Percentiles rank a stretch among this genome's conserved stretches.
Conservation (phyloP, 768 basidiomycete genomes). For the Sporobolomyces pararoseus region DNA sequence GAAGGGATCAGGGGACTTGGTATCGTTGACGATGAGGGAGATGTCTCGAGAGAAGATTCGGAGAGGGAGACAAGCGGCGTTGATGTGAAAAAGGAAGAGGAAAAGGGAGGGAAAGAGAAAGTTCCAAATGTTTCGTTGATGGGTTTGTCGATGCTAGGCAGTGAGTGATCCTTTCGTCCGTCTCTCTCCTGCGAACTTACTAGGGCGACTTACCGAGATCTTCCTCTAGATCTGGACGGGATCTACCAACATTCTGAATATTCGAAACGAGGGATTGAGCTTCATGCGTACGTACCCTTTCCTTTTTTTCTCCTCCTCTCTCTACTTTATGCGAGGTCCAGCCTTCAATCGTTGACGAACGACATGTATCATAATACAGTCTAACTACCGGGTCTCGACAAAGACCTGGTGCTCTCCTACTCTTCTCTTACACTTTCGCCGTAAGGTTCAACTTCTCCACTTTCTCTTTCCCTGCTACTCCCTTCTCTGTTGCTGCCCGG, state of each 20-base stretch:
- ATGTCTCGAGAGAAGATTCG: background rate
- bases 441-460: background rate
- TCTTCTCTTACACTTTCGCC: constrained; percentile 60
- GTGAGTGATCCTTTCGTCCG: constrained; percentile 9
- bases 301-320: background rate
- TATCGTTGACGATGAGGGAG: background rate
- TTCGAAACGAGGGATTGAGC: constrained; percentile 53
- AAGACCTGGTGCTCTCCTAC: constrained; percentile 67
- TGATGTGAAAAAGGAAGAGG: background rate
- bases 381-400: constrained; percentile 82
- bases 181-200: too few species aligned
- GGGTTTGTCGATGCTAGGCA: constrained; percentile 77
- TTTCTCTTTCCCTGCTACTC: too few species aligned
- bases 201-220: too few species aligned
- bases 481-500: too few species aligned
- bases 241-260: constrained; percentile 68
- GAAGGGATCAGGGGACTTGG: constrained; percentile 27
- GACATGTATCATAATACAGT: constrained; percentile 7
- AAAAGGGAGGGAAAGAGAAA: background rate
- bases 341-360: too few species aligned
- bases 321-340: too few species aligned
- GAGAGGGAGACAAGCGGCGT: background rate
- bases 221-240: constrained; percentile 68
- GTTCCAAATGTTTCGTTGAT: constrained; percentile 64
- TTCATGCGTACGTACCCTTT: constrained; percentile 57